Evolutionary conservation across 2,329 filamentous ascomycete genomes (phyloP), one percentile per base, ranked within the genome.

Genomic region (Samsoniella hepiali): DNA sequence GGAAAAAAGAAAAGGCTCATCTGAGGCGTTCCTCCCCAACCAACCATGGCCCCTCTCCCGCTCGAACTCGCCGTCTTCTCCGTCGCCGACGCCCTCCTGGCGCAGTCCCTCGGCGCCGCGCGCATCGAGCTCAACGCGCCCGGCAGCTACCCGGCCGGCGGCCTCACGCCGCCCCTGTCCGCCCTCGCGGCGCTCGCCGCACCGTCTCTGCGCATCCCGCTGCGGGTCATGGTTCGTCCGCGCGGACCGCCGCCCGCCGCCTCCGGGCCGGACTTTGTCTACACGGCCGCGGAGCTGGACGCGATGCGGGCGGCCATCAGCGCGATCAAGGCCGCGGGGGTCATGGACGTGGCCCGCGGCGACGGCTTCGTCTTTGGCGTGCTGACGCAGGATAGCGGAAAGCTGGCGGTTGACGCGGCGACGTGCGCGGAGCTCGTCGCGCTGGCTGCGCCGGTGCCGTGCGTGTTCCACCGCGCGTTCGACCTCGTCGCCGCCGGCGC

Each of bases 351-450:
- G 0, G 66, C 68, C 1, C 74, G 75, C 15, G 82, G 82, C 4
- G 84, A 86, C 65, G 82, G 82, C 1, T 86, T 87, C 67, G 83
- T 87, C 8, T 84, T 86, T 66, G 84, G 84, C 5, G 72, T 82
- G 2, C 65, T 86, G 13, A 64, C 60, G 40, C 58, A 65, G 29
- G 38, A 40, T 13, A 51, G 60, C 27, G 42, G 45, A 3, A 51
- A 63, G 11, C 53, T 75, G 40, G 65, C 54, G 17, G 65, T 85
- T n/a, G 79, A 86, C 66, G 66, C 68, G 7, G 66, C 70, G n/a
- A 68, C 74, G 51, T 82, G 79, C 68, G 59, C 40, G 2, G 66
- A 67, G 58, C 77, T 87, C 4, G 73, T 84, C 1, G 47, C 67
- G 2, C 70, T 75, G 15, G 79, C 82, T 0, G 68, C 65, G 7